phyloP scores from a whole-genome alignment of 2,329 filamentous ascomycete genomes.

The Claviceps lovelessii region DNA sequence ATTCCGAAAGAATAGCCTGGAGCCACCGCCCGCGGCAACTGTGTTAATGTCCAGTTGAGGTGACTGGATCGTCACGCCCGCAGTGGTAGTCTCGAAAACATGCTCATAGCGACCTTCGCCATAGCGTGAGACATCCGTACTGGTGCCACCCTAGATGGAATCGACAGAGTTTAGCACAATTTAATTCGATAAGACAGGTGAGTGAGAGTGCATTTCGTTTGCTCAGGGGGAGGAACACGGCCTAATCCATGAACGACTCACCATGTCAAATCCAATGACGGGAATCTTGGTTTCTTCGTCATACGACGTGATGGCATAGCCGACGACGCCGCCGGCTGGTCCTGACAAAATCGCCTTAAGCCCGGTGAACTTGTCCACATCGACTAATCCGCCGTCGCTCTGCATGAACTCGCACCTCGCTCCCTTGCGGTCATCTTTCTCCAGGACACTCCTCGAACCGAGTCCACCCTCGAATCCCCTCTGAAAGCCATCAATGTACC shows the following conservation, averaged over 20 bases:
- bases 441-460: constrained; percentile 48
- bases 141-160: constrained; percentile 40
- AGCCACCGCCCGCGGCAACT: constrained; percentile 63
- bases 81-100: constrained; percentile 60
- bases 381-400: constrained; percentile 36
- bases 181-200: not conserved
- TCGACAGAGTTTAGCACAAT: not conserved
- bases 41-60: constrained; percentile 75
- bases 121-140: constrained; percentile 60
- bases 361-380: constrained; percentile 51
- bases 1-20: constrained; percentile 54
- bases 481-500: constrained; percentile 21
- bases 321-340: constrained; percentile 64
- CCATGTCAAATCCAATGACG: constrained; percentile 61
- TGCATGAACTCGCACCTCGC: constrained; percentile 61
- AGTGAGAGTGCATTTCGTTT: not conserved
- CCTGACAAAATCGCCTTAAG: constrained; percentile 57
- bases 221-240: not conserved
- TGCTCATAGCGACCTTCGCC: constrained; percentile 27
- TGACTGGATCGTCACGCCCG: constrained; percentile 63
- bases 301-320: constrained; percentile 60
- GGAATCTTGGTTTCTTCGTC: constrained; percentile 52
- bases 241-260: not conserved
- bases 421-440: constrained; percentile 34
- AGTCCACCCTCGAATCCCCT: constrained; percentile 23